phyloP scores from a whole-genome alignment of 2,329 filamentous ascomycete genomes.

The Amesomyces nigricolor region DNA sequence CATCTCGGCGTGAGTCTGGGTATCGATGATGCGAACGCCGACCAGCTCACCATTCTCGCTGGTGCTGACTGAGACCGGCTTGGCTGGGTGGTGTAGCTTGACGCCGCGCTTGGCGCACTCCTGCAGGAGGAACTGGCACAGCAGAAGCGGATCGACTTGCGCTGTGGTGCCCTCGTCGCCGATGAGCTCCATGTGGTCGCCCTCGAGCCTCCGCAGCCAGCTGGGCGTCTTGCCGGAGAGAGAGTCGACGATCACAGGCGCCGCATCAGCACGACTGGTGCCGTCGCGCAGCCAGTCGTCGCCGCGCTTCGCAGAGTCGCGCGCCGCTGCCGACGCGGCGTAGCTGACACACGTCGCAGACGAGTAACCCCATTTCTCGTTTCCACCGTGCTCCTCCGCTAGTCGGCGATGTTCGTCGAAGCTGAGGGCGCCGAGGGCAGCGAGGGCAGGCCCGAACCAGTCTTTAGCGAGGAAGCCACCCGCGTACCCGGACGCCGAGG shows the following conservation, averaged over 20 bases:
- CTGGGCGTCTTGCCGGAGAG: slow-evolving; percentile 33
- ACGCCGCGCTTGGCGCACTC: slow-evolving; percentile 56
- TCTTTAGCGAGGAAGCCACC: slow-evolving; percentile 69
- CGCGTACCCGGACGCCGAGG: slow-evolving; percentile 67
- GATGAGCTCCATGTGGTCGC: slow-evolving; percentile 55
- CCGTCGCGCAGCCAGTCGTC: slow-evolving; percentile 64
- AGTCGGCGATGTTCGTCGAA: slow-evolving; percentile 63
- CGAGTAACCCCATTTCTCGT: slow-evolving; percentile 45
- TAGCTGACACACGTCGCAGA: slow-evolving; percentile 55
- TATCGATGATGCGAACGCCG: slow-evolving; percentile 45
- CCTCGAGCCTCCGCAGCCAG: slow-evolving; percentile 54
- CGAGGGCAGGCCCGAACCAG: slow-evolving; percentile 59
- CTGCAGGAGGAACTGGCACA: slow-evolving; percentile 61
- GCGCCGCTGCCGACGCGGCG: slow-evolving; percentile 30
- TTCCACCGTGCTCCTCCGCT: slow-evolving; percentile 54
- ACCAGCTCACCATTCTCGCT: slow-evolving; percentile 47
- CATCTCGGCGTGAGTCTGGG: slow-evolving; percentile 38
- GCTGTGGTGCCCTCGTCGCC: slow-evolving; percentile 46
- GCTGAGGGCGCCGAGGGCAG: slow-evolving; percentile 58
- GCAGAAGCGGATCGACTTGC: slow-evolving; percentile 56
- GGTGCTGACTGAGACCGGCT: slow-evolving; percentile 45
- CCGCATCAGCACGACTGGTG: slow-evolving; percentile 42
- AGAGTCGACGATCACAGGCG: slow-evolving; percentile 21
- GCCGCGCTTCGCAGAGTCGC: slow-evolving; percentile 39
- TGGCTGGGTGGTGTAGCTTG: slow-evolving; percentile 58